Evolutionary conservation across 179 eudicot genomes (phyloP).

Genomic region (Vitellaria paradoxa): DNA sequence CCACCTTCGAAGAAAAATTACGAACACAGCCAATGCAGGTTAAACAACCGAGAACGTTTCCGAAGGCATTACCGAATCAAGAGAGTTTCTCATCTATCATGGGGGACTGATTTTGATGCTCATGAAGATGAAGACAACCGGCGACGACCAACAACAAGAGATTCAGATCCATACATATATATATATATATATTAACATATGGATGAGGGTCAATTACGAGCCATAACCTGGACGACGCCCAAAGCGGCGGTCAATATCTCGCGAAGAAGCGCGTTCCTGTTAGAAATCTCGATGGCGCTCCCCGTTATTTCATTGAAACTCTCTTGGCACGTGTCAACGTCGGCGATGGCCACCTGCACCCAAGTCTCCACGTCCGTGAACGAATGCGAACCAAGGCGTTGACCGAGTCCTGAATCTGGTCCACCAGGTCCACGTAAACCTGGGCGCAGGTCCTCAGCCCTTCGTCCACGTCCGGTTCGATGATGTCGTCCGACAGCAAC

Average conservation of each 20-base stretch:
- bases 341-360: slow-evolving; percentile 22
- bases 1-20: too few species aligned
- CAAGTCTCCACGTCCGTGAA: slow-evolving; percentile 13
- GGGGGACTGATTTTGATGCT: too few species aligned
- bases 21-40: too few species aligned
- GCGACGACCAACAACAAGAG: too few species aligned
- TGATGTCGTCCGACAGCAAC: not conserved
- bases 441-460: slow-evolving; percentile 19
- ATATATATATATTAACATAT: not conserved
- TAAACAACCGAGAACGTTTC: too few species aligned
- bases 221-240: slow-evolving; percentile 11
- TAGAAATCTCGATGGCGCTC: slow-evolving; percentile 7
- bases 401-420: slow-evolving; percentile 30
- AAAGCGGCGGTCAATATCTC: slow-evolving; percentile 8
- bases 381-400: slow-evolving; percentile 7
- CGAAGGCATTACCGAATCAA: too few species aligned
- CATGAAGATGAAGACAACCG: too few species aligned
- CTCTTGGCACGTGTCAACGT: slow-evolving; percentile 15
- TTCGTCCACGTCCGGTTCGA: slow-evolving; percentile 9
- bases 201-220: not conserved
- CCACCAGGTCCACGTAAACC: slow-evolving; percentile 16
- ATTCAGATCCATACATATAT: too few species aligned
- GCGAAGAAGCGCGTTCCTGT: not conserved
- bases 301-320: not conserved
- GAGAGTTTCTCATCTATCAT: too few species aligned